phyloP scores from a whole-genome alignment of 169 alveolate genomes.

The Cryptosporidium sp. region DNA sequence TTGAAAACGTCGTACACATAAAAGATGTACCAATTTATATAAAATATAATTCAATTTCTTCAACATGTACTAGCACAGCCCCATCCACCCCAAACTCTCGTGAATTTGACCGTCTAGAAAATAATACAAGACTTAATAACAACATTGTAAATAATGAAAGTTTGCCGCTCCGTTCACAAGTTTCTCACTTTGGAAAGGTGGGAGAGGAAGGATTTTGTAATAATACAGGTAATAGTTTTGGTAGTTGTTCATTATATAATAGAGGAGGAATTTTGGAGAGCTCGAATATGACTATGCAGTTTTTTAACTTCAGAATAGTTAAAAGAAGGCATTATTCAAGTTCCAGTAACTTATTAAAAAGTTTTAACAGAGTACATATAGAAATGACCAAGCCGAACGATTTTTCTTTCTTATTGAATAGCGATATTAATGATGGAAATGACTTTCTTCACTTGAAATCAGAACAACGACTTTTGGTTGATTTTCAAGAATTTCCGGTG shows the following conservation, averaged over 20 bases:
- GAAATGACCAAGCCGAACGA: conserved; percentile 70
- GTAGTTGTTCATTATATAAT: neutral
- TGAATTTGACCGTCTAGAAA: conserved; percentile 29
- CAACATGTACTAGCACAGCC: conserved; percentile 49
- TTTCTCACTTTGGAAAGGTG: conserved; percentile 2
- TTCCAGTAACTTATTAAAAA: conserved; percentile 10
- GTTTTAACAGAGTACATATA: conserved; percentile 4
- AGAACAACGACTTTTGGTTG: conserved; percentile 79
- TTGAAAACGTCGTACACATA: conserved; percentile 12
- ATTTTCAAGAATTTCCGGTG: conserved; percentile 76
- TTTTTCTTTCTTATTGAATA: conserved; percentile 41
- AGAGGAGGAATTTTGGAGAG: conserved; percentile 25
- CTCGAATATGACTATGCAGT: conserved; percentile 16
- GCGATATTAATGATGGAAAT: conserved; percentile 50
- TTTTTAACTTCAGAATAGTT: conserved; percentile 49
- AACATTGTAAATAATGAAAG: neutral
- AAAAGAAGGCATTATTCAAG: conserved; percentile 20
- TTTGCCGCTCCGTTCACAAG: neutral
- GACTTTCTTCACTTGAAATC: conserved; percentile 75
- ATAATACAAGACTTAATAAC: neutral
- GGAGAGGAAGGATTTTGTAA: neutral
- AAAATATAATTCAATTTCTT: conserved; percentile 14
- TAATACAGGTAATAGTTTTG: conserved; percentile 2
- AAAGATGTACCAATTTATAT: conserved; percentile 57
- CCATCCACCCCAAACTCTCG: conserved; percentile 74